Evolutionary conservation across 345 rosid species (phyloP), one percentile per base, ranked within the genome.

Genomic region (Corchorus olitorius): DNA sequence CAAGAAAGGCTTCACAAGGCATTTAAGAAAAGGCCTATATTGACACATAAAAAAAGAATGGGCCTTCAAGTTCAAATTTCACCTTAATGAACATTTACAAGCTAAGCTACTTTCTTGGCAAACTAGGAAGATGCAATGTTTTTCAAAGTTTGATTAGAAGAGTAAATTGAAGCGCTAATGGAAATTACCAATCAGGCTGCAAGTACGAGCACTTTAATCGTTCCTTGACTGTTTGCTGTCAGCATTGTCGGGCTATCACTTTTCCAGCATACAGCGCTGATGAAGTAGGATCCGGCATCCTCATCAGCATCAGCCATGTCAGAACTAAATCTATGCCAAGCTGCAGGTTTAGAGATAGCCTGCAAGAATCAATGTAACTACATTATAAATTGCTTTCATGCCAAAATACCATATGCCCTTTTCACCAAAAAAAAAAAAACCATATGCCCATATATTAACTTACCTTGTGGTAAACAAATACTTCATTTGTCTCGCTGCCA

Each of bases 401-500:
- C 54, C 33, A 45, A 61, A 35, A 37, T 41, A 41, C 33, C 22
- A 1, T 65, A 22, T 50, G 8, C 37, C 9, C 3, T 27, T 27
- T 27, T 27, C 27, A 27, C 27, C 27, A 27, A 27, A 27, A 27
- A 27, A 27, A 27, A 45, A 61, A 35, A 37, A 27, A 41, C 33
- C 22, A 1, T 65, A 22, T 50, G 8, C 37, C 9, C 3, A 45
- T 12, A 15, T 35, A 63, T 27, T 67, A 37, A 20, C 77, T 43
- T 19, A 89, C 94, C 92, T 90, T 90, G 81, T 90, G 91, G 76
- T 90, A 90, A 55, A 87, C 91, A 65, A 79, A 85, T n/a, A 82
- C 94, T 82, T 90, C 92, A 65, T 90, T 90, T 49, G 92, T 87
- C 81, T 90, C 92, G 55, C 94, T 90, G 81, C 94, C 94, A 59